Base-by-base conservation (phyloP, 2,329 filamentous ascomycete species). In the Trichoderma sp. region DNA sequence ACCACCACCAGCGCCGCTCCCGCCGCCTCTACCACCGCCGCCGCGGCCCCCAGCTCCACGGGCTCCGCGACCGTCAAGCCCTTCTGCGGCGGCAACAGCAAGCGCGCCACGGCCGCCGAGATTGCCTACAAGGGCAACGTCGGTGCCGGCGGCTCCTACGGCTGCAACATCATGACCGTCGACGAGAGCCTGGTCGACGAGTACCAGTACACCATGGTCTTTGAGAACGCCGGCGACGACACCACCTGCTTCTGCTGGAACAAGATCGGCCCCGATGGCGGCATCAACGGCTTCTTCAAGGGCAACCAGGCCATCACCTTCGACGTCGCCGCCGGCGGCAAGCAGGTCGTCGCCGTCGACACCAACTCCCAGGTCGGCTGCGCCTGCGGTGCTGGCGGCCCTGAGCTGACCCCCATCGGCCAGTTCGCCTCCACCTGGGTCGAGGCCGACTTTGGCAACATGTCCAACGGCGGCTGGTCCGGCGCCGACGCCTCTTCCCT, bases 141-240 rank as follows among this genome's bases (percentile, higher is more conserved):
- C 15, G 83, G 83, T 65, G 71, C 71, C 57, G 2, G 66, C 9
- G 70, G 67, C 63, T n/a, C 74, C 66, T 84, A 78, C 72, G 82
- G 82, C 71, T 83, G 82, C 81, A 85, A 85, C 80, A 74, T 84
- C 57, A 80, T 82, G 79, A 67, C 77, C 39, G 72, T 85, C 66
- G 70, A 75, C 68, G 70, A 69, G 65, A 67, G 68, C 55, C 71
- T 78, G 56, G 74, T 74, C 67, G 56, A 70, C 66, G 60, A 77
- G 67, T 85, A 84, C 77, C 67, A 79, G 61, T 82, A 83, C 77
- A 74, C 75, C 21, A 67, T 76, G 68, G 81, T 83, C 72, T 73
- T 72, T 60, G 77, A 78, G 71, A 77, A 75, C 58, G 73, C 74
- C 59, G 72, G 64, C 67, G 58, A 71, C 51, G 75, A 77, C 63